phyloP scores from a whole-genome alignment of 371 early-diverging fungal genomes.

The Circinella umbellata region DNA sequence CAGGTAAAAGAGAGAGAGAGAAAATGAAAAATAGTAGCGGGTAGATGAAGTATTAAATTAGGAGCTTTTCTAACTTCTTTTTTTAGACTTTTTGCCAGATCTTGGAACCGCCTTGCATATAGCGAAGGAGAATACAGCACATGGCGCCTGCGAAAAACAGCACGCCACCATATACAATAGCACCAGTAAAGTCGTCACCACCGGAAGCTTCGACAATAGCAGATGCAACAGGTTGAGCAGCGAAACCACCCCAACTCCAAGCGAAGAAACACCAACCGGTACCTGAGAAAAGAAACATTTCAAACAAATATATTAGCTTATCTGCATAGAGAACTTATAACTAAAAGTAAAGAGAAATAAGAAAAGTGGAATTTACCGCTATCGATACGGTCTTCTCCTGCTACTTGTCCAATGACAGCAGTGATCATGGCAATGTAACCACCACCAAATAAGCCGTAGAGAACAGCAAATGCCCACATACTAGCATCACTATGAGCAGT shows the following conservation, averaged over 20 bases:
- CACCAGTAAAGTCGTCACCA: conserved; percentile 22
- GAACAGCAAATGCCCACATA: conserved; percentile 43
- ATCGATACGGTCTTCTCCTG: conserved; percentile 54
- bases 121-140: conserved; percentile 28
- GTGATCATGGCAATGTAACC: conserved; percentile 61
- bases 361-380: too few species aligned
- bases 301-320: too few species aligned
- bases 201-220: conserved; percentile 33
- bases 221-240: conserved; percentile 58
- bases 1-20: too few species aligned
- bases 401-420: conserved; percentile 52
- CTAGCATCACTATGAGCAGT: conserved; percentile 43
- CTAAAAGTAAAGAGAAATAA: too few species aligned
- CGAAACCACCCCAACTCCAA: conserved; percentile 53
- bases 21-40: too few species aligned
- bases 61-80: neutral
- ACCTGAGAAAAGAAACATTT: conserved; percentile 22
- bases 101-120: conserved; percentile 31
- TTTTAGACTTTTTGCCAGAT: conserved; percentile 8
- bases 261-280: conserved; percentile 53
- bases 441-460: conserved; percentile 59
- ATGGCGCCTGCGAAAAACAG: conserved; percentile 30
- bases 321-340: too few species aligned
- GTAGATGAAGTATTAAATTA: too few species aligned
- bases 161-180: conserved; percentile 24